Percentiles rank a stretch among this genome's conserved stretches.
Conservation (phyloP, 257 asterid species). For the Nicotiana paniculata region DNA sequence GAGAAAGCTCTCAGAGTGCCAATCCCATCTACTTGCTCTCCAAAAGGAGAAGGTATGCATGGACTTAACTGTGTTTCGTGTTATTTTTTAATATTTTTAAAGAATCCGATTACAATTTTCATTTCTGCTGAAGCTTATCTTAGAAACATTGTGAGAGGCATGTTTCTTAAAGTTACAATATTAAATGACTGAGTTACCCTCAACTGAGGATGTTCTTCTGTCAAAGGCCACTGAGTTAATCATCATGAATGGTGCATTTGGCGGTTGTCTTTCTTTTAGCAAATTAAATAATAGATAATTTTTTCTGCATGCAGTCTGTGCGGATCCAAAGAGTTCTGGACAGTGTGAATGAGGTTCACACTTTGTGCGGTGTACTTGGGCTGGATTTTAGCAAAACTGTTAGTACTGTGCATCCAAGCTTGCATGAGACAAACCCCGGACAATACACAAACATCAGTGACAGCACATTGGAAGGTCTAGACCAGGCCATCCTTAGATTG, state of each 20-base stretch:
- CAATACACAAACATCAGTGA: constrained; percentile 75
- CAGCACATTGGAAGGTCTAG: constrained; percentile 68
- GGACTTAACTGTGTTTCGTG: not conserved
- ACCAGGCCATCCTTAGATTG: constrained; percentile 55
- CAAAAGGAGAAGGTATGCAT: constrained; percentile 83
- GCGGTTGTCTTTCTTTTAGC: not conserved
- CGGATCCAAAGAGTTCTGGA: constrained; percentile 74
- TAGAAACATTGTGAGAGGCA: not conserved
- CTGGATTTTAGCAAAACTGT: constrained; percentile 78
- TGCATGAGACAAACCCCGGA: constrained; percentile 54
- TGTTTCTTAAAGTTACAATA: not conserved
- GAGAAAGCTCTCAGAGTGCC: constrained; percentile 76
- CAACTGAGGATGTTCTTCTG: not conserved
- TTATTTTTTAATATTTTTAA: not conserved
- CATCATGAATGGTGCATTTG: not conserved
- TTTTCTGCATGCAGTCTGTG: constrained; percentile 53
- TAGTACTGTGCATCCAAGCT: constrained; percentile 79
- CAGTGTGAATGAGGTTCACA: constrained; percentile 79
- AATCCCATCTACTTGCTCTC: constrained; percentile 60
- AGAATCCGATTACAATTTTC: not conserved
- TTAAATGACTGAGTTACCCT: not conserved
- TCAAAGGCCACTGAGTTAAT: not conserved
- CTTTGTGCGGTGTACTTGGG: constrained; percentile 63
- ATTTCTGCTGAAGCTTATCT: not conserved
- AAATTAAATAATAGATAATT: not conserved